Percentiles rank a stretch among this genome's conserved stretches.
These are phyloP conservation scores for Podaxis pistillaris DNA, from an alignment of 768 basidiomycete genomes.

Conservation along the genomic window DNA sequence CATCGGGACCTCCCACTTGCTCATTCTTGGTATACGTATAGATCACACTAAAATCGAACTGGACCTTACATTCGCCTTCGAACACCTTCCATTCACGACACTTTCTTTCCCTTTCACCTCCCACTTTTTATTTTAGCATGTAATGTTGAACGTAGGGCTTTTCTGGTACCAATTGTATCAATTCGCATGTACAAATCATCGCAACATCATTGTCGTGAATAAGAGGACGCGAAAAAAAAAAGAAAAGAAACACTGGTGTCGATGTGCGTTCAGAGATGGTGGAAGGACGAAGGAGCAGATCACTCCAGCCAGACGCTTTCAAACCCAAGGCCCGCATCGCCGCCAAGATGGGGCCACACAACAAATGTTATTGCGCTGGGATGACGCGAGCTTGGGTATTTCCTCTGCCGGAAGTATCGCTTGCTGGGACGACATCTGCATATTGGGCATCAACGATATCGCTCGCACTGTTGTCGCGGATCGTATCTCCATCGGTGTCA, in stretches of 20 bases:
- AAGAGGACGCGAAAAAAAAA: not conserved
- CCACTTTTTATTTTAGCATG: not conserved
- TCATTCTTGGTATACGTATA: not conserved
- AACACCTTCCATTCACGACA: not conserved
- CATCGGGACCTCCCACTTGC: not conserved
- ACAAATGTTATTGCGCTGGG: not conserved
- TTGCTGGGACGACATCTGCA: not conserved
- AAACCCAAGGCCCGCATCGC: not conserved
- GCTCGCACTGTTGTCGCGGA: not conserved
- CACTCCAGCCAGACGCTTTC: not conserved
- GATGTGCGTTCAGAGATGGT: not conserved
- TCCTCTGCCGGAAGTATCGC: not conserved
- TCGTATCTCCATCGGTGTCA: not conserved
- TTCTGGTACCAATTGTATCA: not conserved
- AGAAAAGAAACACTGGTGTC: not conserved
- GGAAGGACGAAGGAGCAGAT: not conserved
- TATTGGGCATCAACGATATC: not conserved
- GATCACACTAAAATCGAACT: not conserved
- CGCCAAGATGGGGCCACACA: not conserved
- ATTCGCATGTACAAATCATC: not conserved
- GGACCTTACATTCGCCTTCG: not conserved
- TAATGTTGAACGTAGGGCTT: not conserved
- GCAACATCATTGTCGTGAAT: not conserved
- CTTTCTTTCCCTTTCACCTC: not conserved
- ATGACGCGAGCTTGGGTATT: not conserved